phyloP scores from a whole-genome alignment of 2,329 filamentous ascomycete genomes.

The Epichloe sp. region DNA sequence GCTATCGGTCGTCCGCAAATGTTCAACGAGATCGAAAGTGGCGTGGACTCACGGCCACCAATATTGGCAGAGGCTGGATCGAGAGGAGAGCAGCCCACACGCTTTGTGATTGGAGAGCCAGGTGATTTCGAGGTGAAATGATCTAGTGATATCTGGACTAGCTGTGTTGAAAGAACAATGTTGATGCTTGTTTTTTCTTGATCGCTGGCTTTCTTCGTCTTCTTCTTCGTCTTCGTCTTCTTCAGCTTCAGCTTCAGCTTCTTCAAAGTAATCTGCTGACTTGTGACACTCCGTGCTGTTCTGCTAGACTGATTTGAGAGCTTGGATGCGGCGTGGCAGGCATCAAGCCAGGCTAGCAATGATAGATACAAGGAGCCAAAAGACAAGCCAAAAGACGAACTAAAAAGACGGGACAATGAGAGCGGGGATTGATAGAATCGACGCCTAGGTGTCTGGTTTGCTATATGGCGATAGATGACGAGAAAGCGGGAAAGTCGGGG shows the following conservation, averaged over 20 bases:
- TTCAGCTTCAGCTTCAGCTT: background rate
- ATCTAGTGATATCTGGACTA: conserved; percentile 3
- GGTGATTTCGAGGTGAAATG: background rate
- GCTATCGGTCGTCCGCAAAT: background rate
- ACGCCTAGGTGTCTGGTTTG: background rate
- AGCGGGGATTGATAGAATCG: background rate
- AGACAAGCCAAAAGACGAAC: background rate
- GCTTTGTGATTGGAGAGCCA: background rate
- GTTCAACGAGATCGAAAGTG: background rate
- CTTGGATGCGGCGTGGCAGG: background rate
- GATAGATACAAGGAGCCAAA: background rate
- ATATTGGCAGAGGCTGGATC: background rate
- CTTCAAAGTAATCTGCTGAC: background rate
- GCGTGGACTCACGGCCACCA: background rate
- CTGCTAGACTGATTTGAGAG: background rate
- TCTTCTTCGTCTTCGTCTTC: background rate
- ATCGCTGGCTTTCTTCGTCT: background rate
- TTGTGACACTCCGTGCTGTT: background rate
- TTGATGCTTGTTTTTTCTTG: background rate
- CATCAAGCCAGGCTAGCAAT: conserved; percentile 1
- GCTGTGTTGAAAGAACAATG: background rate
- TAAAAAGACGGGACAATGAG: background rate
- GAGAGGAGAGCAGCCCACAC: background rate
- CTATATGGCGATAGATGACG: conserved; percentile 3
- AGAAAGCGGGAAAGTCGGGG: background rate